Base-by-base conservation (phyloP, 1,284 basidiomycete species). In the Sporisorium sorghi region DNA sequence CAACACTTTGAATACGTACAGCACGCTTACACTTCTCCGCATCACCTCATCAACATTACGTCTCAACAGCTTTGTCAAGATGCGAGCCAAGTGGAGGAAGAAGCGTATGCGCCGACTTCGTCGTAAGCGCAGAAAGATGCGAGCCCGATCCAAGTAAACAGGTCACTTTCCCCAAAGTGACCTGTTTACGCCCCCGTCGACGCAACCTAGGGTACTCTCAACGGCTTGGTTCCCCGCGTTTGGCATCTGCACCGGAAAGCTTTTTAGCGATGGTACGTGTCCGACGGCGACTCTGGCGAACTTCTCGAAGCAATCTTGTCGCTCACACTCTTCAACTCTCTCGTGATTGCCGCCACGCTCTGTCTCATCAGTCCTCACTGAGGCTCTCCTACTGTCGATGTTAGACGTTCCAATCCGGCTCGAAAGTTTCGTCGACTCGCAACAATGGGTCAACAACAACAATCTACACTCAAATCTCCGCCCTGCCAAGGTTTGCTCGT, bases 121-220 rank as follows among this genome's bases (percentile, higher is more conserved):
- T 60, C 76, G 80, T 65, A 82, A 82, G 78, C 80, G 80, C 68
- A 82, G 80, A 82, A 82, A 82, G 77, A 82, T 82, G 80, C 80
- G 80, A 52, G 80, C 80, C 55, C 74, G 80, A 71, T 80, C 78
- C 69, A 82, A 80, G 80, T 82, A 82, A 78, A 61, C 72, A 62
- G 61, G 42, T 69, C 66, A 35, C 60, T 57, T 48, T 39, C 14
- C 37, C 23, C 7, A 6, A 37, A 35, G 57, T 59, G 61, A 69
- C 44, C 37, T 35, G 57, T 64, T 70, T 60, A 56, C 60, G 60
- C 57, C 37, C n/a, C 32, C 53, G 61, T 59, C 58, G 51, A 53
- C 52, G 57, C 28, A 33, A 21, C 19, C 46, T 43, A 60, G 61
- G 53, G 67, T 52, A 56, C n/a, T 14, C 51, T 14, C 51, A 53